Conservation (phyloP, 164 flowering plant genomes). For the Vitis cinerea region DNA sequence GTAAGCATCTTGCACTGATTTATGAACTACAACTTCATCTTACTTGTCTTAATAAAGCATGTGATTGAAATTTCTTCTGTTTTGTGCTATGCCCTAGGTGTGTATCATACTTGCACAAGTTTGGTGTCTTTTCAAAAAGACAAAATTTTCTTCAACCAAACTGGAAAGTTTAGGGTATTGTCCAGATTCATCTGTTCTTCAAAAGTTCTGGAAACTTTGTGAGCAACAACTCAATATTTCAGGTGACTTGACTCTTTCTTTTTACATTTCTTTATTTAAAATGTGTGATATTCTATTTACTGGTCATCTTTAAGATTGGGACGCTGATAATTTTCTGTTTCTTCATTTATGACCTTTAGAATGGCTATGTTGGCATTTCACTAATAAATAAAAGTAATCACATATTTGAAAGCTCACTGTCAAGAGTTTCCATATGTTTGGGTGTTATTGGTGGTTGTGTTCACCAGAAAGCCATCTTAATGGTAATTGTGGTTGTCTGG, state of each 20-base stretch:
- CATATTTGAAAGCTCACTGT: too few relatives aligned
- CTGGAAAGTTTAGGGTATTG: constrained; percentile 68
- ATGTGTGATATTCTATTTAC: background rate
- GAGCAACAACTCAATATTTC: constrained; percentile 65
- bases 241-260: constrained; percentile 40
- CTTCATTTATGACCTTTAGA: too few relatives aligned
- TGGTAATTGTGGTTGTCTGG: too few relatives aligned
- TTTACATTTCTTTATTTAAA: background rate
- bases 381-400: too few relatives aligned
- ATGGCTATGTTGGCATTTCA: too few relatives aligned
- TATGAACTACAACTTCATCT: background rate
- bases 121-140: constrained; percentile 75
- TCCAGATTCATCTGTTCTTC: constrained; percentile 55
- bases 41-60: constrained; percentile 12
- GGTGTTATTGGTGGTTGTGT: too few relatives aligned
- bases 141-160: constrained; percentile 61
- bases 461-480: too few relatives aligned
- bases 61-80: too few relatives aligned
- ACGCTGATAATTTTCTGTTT: too few relatives aligned
- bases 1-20: constrained; percentile 41
- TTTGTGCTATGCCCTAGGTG: constrained; percentile 46
- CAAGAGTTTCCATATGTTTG: too few relatives aligned
- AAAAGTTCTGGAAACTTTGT: constrained; percentile 84
- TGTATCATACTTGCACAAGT: constrained; percentile 70
- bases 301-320: too few relatives aligned